Evolutionary conservation across 805 yeast species (phyloP), one percentile per base, ranked within the genome.

Genomic region (Millerago galiae): DNA sequence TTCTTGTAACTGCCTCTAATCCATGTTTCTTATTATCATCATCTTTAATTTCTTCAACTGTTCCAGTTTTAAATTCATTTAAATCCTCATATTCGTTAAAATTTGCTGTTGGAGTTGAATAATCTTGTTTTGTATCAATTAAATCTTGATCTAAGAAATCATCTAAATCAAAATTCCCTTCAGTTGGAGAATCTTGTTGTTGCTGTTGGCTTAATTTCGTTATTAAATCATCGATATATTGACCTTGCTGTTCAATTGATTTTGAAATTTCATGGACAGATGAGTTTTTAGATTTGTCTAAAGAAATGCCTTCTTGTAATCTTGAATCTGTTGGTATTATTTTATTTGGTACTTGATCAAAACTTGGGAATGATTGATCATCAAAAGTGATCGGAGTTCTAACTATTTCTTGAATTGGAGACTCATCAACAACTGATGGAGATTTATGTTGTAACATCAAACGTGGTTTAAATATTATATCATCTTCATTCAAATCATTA

Each of bases 161-260:
- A 40, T 55, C 52, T 14, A 56, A 26, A 36, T 55, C 54, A 27
- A 56, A 56, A 16, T 41, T 44, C 2, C 39, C 37, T 15, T 16
- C 34, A 15, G 15, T 15, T 3, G 18, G 24, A 21, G 24, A 21
- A 4, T 21, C 18, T 29, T 29, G 16, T 14, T 29, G 17, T 34
- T 46, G 48, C 9, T 44, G 45, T 8, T 38, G 40, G 18, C 49
- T 54, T 1, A 56, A 28, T 27, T 49, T 37, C 2, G 49, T 17
- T 3, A 57, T 52, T 16, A 57, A 39, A 21, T 57, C 60, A 34
- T 57, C 51, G n/a, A 57, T 51, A 8, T 48, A 47, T 16, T 50
- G 53, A 1, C 54, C 61, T 31, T 57, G 60, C 35, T 50, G 52
- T 16, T 53, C 58, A 35, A 57, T 52, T 2, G 58, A 42, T 34